Evolutionary conservation across 2,329 filamentous ascomycete genomes (phyloP), one percentile per base, ranked within the genome.

Genomic region (Aspergillus ustus): DNA sequence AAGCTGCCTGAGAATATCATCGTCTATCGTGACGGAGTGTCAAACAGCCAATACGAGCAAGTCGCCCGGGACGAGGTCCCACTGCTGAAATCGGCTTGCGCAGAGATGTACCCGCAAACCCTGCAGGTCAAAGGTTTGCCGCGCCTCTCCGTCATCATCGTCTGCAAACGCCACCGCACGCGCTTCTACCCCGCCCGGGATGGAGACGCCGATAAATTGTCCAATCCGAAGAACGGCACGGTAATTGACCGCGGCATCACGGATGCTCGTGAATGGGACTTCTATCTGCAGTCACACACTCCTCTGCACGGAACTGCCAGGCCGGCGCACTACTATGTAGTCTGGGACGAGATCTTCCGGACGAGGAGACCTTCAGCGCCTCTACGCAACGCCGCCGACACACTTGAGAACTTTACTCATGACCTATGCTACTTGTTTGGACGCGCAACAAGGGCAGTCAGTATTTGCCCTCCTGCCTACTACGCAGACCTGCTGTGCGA

Each of bases 401-500:
- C 85, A 57, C 81, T 96, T 0, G 89, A 95, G 72, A 83, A 84
- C 65, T 79, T 91, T 59, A 96, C 91, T 0, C 90, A 93, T 72
- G 87, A 91, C 56, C 81, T 96, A 71, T 95, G 91, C 76, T 94
- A 96, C 74, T 80, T 92, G 0, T 97, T 90, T 70, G 91, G 91
- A 8, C 87, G 93, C 4, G 92, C 93, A 0, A 95, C 92, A 17
- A 93, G 92, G 75, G 89, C 92, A 0, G 92, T 97, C 51, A 92
- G 90, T 70, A 87, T 96, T 66, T 95, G 91, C 68, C 91, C 93
- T 0, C 91, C 93, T 0, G 93, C 92, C 0, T 96, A 96, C 80
- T 97, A 96, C 70, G 93, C 93, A 0, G 93, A 97, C 73, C 81
- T 96, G 29, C 85, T 94, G 2, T 95, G 91, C 72, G 91, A 91